Evolutionary conservation across 2,329 filamentous ascomycete genomes (phyloP).

Genomic region (Ambrosiella cleistominuta): DNA sequence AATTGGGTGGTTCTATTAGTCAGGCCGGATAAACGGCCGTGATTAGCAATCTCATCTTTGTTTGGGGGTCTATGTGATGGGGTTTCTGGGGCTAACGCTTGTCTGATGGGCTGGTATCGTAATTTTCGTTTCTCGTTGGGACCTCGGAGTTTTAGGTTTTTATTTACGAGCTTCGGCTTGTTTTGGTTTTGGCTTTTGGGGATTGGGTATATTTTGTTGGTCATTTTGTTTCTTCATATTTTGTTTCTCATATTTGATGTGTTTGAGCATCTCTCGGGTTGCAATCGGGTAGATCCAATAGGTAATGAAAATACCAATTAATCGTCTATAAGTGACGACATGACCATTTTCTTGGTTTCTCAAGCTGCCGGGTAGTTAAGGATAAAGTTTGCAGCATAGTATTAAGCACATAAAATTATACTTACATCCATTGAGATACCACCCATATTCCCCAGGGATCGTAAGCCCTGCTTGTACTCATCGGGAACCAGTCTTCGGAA

Average conservation of each 20-base stretch:
- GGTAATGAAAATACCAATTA: constrained; percentile 3
- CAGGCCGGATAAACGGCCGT: constrained; percentile 13
- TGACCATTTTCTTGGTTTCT: no score
- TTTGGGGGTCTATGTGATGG: background rate
- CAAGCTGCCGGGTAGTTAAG: background rate
- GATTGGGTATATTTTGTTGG: background rate
- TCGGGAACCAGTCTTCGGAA: constrained; percentile 54
- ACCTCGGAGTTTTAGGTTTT: background rate
- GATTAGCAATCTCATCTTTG: constrained; percentile 1
- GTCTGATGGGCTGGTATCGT: background rate
- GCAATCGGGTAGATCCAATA: constrained; percentile 14
- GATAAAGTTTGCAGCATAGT: constrained; percentile 9
- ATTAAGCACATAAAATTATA: constrained; percentile 16
- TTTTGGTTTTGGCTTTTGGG: background rate
- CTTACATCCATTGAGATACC: constrained; percentile 62
- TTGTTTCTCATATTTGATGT: background rate
- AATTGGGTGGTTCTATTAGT: constrained; percentile 61
- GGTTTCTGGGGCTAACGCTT: background rate
- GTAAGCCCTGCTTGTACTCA: constrained; percentile 43
- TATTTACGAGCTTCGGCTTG: background rate
- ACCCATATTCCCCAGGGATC: constrained; percentile 45
- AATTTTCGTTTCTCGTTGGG: background rate
- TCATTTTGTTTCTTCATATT: background rate
- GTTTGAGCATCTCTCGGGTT: constrained; percentile 10
- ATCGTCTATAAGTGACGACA: background rate